phyloP scores from a whole-genome alignment of 306 rosid genomes.

The cucumber (Cucumis sativus) region DNA sequence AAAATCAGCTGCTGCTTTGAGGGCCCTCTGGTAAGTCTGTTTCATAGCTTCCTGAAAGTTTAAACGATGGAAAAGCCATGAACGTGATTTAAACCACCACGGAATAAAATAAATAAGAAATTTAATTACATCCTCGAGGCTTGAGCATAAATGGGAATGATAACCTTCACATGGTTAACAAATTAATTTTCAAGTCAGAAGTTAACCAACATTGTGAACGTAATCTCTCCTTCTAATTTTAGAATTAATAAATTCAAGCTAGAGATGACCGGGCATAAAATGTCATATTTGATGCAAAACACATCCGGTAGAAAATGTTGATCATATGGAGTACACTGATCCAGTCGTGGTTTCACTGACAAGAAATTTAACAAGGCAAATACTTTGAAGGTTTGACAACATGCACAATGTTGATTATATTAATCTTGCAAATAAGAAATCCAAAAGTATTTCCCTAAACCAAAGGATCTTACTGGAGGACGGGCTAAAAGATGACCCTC shows the following conservation, averaged over 20 bases:
- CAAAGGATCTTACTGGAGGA: not conserved
- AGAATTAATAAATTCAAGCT: not conserved
- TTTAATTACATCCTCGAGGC: not conserved
- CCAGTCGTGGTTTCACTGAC: not conserved
- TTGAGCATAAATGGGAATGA: not conserved
- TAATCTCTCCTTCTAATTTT: not conserved
- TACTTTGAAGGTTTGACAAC: not conserved
- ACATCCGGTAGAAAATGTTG: not conserved
- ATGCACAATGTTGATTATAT: not conserved
- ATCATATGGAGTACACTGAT: not conserved
- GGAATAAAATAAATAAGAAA: not conserved
- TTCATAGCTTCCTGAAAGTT: slow-evolving; percentile 76
- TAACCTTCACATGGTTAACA: not conserved
- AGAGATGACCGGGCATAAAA: not conserved
- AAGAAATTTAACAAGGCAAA: not conserved
- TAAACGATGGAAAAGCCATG: slow-evolving; percentile 4
- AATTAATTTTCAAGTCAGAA: not conserved
- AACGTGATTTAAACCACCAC: not conserved
- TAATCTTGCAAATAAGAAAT: not conserved
- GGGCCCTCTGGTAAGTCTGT: slow-evolving; percentile 85
- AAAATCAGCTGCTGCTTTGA: slow-evolving; percentile 67
- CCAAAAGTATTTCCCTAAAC: not conserved
- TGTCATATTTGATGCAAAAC: not conserved
- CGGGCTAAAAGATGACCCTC: slow-evolving; percentile 5
- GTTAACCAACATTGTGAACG: not conserved